A percentile compares a stretch with the other conserved stretches of the same genome.
phyloP scores from a whole-genome alignment of 1,139 yeast species.

The Kodamaea alishanica region DNA sequence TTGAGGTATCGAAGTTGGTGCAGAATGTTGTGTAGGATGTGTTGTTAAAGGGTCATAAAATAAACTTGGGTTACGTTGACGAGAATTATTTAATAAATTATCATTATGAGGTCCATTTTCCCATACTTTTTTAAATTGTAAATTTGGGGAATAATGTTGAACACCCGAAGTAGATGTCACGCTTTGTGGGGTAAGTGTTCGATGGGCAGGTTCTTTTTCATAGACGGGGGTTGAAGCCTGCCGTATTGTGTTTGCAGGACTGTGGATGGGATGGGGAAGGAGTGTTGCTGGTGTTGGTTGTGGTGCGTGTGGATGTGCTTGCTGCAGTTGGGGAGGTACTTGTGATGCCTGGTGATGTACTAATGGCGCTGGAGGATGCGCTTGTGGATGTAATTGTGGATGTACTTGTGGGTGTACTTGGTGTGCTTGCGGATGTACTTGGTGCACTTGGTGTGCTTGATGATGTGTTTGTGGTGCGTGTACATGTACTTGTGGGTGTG shows the following conservation, averaged over 20 bases:
- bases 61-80: constrained; percentile 6
- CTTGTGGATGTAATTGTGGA: constrained; percentile 4
- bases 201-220: too few species aligned
- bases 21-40: not conserved
- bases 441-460: constrained; percentile 1
- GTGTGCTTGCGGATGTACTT: constrained; percentile 5
- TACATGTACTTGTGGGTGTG: constrained; percentile 4
- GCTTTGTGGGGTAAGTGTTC: too few species aligned
- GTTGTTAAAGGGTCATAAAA: constrained; percentile 8
- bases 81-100: too few species aligned
- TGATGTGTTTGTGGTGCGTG: constrained; percentile 3
- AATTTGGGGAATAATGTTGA: too few species aligned
- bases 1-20: too few species aligned
- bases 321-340: not conserved
- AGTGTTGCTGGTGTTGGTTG: constrained; percentile 1
- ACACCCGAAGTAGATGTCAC: too few species aligned
- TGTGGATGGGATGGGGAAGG: constrained; percentile 1
- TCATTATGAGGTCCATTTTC: too few species aligned
- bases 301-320: constrained; percentile 8
- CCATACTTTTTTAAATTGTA: too few species aligned
- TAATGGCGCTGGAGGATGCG: constrained; percentile 2
- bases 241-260: not conserved
- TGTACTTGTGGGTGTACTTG: constrained; percentile 2
- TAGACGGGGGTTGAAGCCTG: not conserved
- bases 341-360: not conserved